Percentiles rank a stretch among this genome's conserved stretches.
Evolutionary conservation across 495 filamentous ascomycete genomes (phyloP).

Genomic region (Aspergillus nidulans): DNA sequence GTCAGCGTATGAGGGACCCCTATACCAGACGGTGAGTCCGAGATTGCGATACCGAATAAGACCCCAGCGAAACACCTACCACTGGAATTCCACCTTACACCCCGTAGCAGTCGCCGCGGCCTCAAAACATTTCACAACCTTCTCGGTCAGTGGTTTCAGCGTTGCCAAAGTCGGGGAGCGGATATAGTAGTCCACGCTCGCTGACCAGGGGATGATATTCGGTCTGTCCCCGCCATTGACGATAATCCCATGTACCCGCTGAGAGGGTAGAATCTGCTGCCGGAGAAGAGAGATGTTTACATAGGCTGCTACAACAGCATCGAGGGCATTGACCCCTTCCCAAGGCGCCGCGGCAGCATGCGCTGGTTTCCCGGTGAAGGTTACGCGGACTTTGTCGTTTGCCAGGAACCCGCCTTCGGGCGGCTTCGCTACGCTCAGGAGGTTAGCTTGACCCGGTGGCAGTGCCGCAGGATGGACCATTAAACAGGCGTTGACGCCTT

Average conservation of each 20-base stretch:
- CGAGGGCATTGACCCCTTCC: constrained; percentile 62
- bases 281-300: constrained; percentile 55
- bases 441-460: constrained; percentile 19
- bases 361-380: constrained; percentile 44
- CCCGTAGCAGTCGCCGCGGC: constrained; percentile 53
- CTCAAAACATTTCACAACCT: constrained; percentile 52
- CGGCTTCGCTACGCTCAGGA: constrained; percentile 26
- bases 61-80: constrained; percentile 13
- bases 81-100: constrained; percentile 45
- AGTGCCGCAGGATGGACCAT: constrained; percentile 52
- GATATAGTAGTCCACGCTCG: constrained; percentile 53
- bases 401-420: constrained; percentile 46
- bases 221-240: constrained; percentile 41
- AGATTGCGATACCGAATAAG: not conserved
- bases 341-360: constrained; percentile 58
- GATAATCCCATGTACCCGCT: constrained; percentile 45
- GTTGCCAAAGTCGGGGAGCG: constrained; percentile 33
- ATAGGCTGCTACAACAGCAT: constrained; percentile 58
- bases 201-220: constrained; percentile 53
- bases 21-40: not conserved
- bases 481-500: constrained; percentile 41
- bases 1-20: constrained; percentile 49
- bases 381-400: constrained; percentile 46
- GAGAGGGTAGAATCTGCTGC: constrained; percentile 50
- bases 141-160: constrained; percentile 42